A percentile compares a stretch with the other conserved stretches of the same genome.
Evolutionary conservation across 495 filamentous ascomycete species (phyloP).

Genomic region (Neurospora tetrasperma): DNA sequence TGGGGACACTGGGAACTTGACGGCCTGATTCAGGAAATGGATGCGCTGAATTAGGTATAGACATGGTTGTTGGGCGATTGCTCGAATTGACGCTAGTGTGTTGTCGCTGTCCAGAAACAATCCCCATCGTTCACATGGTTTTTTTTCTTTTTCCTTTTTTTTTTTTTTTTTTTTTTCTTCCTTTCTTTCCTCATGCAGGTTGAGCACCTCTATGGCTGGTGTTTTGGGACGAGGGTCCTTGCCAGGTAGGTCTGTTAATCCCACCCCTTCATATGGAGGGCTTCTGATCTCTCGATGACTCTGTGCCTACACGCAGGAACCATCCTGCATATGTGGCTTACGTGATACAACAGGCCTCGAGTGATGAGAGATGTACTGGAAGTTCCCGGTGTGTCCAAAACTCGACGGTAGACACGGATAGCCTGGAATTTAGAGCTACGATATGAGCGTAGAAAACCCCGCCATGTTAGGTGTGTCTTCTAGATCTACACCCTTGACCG

Average conservation of each 20-base stretch:
- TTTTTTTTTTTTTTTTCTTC: too few relatives aligned
- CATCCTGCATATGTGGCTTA: not conserved
- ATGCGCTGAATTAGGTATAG: not conserved
- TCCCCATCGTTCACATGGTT: not conserved
- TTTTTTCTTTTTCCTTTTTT: not conserved
- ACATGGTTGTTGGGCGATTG: not conserved
- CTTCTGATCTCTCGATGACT: not conserved
- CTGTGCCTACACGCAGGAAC: not conserved
- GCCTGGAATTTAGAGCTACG: not conserved
- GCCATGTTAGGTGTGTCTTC: not conserved
- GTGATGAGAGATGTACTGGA: not conserved
- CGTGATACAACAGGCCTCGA: not conserved
- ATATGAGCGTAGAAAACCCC: not conserved
- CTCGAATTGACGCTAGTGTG: not conserved
- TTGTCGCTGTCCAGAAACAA: not conserved
- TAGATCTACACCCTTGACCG: not conserved
- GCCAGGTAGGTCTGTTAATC: not conserved
- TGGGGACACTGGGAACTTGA: not conserved
- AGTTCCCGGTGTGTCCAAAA: not conserved
- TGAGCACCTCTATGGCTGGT: not conserved
- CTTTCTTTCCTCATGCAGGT: not conserved
- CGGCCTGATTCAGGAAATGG: not conserved
- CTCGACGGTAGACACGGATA: not conserved
- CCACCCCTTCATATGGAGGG: not conserved
- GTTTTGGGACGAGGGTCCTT: not conserved